Evolutionary conservation across 176 grass and related monocot genomes (phyloP), one percentile per base, ranked within the genome.

Genomic region (Zoysia pacifica): DNA sequence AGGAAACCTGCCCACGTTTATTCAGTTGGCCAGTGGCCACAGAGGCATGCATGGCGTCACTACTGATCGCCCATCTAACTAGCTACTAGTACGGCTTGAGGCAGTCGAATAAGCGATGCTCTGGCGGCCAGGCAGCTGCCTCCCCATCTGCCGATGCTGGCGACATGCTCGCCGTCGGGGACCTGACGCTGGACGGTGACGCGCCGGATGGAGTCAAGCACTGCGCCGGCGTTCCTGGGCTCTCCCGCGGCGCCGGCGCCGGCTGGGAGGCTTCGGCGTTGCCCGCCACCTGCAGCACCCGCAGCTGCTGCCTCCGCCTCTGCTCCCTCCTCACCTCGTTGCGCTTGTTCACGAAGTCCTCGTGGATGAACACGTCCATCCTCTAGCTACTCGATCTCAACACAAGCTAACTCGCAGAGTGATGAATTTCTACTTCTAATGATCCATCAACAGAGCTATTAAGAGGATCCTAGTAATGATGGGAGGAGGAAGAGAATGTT

Each of bases 341-440:
- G 49, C 86, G 83, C 76, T 82, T 94, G 35, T 76, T 94, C 44
- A 94, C 76, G 70, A 89, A 89, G 55, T 91, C 86, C 83, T 91
- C 92, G 65, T 85, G 86, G 69, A 94, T 94, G 83, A 94, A 94
- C 56, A 89, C 74, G 37, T 94, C 91, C 86, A 91, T 93, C 35
- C 12, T 69, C 72, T 73, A 28, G 28, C 28, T 28, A 12, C 43
- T 5, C 37, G 1, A 16, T 79, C 13, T 60, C 28, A 69, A 9
- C 3, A 11, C 20, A 14, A 61, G 5, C 15, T 18, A 55, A 4
- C 15, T 18, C 16, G 15, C 2, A 38, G 41, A 35, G 13, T 28
- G 50, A 56, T 28, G 50, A 56, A 9, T 41, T 47, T 14, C 74
- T 64, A 19, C 51, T 73, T 7, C 50, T 43, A 60, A 15, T n/a